Base-by-base conservation (phyloP, 108 stramenopile genomes). In the Discostella stelligeroides region DNA sequence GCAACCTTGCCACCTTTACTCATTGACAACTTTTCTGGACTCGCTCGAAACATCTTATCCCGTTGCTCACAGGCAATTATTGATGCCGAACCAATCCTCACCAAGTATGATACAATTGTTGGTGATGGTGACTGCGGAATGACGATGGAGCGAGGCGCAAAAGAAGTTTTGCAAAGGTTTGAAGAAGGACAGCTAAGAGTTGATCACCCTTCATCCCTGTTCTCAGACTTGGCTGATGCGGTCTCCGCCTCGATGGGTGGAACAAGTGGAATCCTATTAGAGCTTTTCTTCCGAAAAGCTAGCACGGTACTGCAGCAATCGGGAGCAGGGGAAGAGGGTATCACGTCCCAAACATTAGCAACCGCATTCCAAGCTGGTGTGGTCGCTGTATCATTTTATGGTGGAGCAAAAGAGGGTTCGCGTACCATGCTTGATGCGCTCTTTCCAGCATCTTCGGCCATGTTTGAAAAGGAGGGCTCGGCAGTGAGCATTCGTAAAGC, bases 51-150 rank as follows among this genome's bases (percentile, higher is more conserved):
- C 20, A 38, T 73, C 21, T 50, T 86, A 55, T 29, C 77, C 5
- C 42, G 62, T 43, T 80, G 84, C 45, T 76, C 80, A 1, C 20
- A 69, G 18, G 87, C 83, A 12, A 61, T 98, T 45, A 68, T 85
- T 23, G 92, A 86, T 17, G 75, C 85, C 10, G 98, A 98, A 76
- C 88, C 92, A 21, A 25, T 77, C 11, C 74, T 97, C 14, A 96
- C 95, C 7, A 88, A 88, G 51, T 93, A 87, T 68, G 95, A 96
- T 66, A 87, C 85, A 14, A 96, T 97, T 62, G 96, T 97, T 5
- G 99, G 99, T 7, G 99, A 99, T 66, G 98, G 98, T 11, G 99
- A 99, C 67, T 98, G 97, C 79, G 99, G 99, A 1, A 86, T 88
- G 11, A 98, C 98, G 17, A 95, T 98, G 85, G 81, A 91, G 73